phyloP scores from a whole-genome alignment of 805 yeast species.

The Kuraishia cidri region DNA sequence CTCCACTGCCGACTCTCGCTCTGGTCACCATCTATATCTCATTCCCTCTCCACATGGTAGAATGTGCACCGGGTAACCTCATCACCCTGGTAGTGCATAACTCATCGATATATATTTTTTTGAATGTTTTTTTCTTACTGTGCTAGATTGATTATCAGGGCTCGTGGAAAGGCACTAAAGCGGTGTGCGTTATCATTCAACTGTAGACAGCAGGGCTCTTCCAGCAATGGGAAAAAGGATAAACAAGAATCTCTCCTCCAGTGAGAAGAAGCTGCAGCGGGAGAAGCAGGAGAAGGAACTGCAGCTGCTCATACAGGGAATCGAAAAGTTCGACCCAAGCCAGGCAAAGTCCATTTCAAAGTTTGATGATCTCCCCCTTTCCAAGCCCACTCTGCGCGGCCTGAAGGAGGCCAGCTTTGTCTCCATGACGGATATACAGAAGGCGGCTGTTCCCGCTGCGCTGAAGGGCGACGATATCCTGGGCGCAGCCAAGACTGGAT shows the following conservation, averaged over 20 bases:
- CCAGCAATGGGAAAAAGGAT: slow-evolving; percentile 18
- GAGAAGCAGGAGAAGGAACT: slow-evolving; percentile 24
- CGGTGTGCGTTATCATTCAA: too few species aligned
- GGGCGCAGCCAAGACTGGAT: slow-evolving; percentile 86
- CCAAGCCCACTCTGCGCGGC: slow-evolving; percentile 58
- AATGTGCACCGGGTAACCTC: too few species aligned
- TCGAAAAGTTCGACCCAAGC: slow-evolving; percentile 44
- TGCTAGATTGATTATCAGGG: too few species aligned
- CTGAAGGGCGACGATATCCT: slow-evolving; percentile 72
- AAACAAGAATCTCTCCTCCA: slow-evolving; percentile 14
- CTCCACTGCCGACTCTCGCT: too few species aligned
- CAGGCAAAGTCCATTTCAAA: slow-evolving; percentile 26
- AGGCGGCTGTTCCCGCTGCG: slow-evolving; percentile 64
- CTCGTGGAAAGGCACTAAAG: too few species aligned
- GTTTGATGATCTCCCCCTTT: slow-evolving; percentile 74
- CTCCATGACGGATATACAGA: slow-evolving; percentile 80
- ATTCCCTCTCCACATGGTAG: too few species aligned
- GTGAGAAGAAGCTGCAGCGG: slow-evolving; percentile 17
- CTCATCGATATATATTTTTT: too few species aligned
- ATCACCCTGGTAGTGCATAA: too few species aligned
- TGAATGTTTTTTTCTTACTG: too few species aligned
- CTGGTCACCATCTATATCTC: too few species aligned
- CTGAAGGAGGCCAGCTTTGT: slow-evolving; percentile 72
- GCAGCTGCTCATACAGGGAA: slow-evolving; percentile 34
- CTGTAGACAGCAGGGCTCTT: background rate